Evolutionary conservation across 2,329 filamentous ascomycete species (phyloP).

Genomic region (Talaromyces sp.): DNA sequence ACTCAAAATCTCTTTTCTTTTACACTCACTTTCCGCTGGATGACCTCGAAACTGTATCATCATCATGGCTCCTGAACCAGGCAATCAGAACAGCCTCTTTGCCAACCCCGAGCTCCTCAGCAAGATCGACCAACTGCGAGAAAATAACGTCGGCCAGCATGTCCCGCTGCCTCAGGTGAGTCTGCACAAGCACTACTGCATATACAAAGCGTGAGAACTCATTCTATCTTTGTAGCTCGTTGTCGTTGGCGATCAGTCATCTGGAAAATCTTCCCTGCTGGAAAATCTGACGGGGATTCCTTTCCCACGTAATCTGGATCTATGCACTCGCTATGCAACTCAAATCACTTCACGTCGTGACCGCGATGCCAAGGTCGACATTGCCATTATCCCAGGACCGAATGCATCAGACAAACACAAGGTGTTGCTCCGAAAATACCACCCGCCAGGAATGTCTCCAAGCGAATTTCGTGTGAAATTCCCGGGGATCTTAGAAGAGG

Average conservation of each 20-base stretch:
- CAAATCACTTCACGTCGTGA: not conserved
- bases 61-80: too few species aligned
- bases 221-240: conserved; percentile 17
- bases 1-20: too few species aligned
- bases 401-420: not conserved
- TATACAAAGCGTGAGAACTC: too few species aligned
- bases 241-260: conserved; percentile 29
- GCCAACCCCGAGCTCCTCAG: not conserved
- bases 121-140: not conserved
- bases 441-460: not conserved
- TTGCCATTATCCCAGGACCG: not conserved
- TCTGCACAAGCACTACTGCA: not conserved
- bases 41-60: too few species aligned
- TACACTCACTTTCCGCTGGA: too few species aligned
- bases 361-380: not conserved
- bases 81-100: not conserved
- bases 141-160: conserved; percentile 2
- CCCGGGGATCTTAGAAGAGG: not conserved
- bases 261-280: conserved; percentile 27
- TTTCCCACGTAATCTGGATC: conserved; percentile 22
- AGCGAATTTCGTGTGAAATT: not conserved
- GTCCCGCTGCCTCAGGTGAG: conserved; percentile 4
- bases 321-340: conserved; percentile 27
- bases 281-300: conserved; percentile 25
- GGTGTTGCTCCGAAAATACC: not conserved